These are phyloP conservation scores for Fusarium sp. DNA, from an alignment of 2,329 filamentous ascomycete genomes.

Conservation along the genomic window DNA sequence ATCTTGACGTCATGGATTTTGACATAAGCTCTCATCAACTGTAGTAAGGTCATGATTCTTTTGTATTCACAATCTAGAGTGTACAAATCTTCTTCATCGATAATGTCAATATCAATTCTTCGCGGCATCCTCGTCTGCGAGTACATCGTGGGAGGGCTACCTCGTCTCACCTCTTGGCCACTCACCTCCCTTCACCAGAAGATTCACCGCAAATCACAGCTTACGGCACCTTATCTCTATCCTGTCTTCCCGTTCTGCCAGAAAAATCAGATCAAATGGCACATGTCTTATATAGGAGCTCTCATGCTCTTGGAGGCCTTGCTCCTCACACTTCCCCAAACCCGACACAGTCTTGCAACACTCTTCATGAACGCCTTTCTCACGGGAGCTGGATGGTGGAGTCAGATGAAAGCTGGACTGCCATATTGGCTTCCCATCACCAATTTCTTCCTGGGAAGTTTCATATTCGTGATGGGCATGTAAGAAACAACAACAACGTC, in stretches of 20 bases:
- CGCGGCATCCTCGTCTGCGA: neutral
- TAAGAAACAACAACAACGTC: neutral
- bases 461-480: neutral
- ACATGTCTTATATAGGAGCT: neutral
- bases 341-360: neutral
- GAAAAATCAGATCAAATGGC: neutral
- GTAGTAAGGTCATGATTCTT: neutral
- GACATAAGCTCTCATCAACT: neutral
- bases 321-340: neutral
- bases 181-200: neutral
- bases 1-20: neutral
- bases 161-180: neutral
- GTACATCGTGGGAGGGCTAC: neutral
- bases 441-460: neutral
- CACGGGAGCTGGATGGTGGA: slow-evolving; percentile 1
- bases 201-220: neutral
- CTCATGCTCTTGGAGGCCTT: neutral
- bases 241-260: neutral
- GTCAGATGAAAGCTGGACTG: neutral
- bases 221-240: neutral
- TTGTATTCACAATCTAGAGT: neutral
- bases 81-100: fast-evolving
- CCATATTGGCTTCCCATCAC: neutral
- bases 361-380: neutral
- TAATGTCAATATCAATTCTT: neutral